phyloP scores from a whole-genome alignment of 441 rosid genomes.

The Populus hybrid region DNA sequence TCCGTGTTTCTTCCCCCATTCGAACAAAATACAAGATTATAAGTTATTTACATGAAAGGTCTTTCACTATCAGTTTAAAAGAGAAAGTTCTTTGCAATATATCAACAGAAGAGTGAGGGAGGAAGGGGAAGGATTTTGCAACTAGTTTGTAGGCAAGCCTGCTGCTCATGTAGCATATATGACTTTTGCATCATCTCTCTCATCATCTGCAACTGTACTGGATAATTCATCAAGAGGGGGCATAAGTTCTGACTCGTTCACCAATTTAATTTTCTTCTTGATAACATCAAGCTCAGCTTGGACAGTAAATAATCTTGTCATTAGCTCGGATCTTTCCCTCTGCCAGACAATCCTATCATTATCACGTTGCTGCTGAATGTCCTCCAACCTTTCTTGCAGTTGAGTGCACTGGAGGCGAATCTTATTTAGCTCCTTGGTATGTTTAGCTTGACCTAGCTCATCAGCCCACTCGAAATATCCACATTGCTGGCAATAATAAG shows the following conservation, averaged over 20 bases:
- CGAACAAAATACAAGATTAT: not conserved
- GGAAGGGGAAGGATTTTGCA: not conserved
- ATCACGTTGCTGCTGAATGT: slow-evolving; percentile 1
- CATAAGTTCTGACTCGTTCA: slow-evolving; percentile 11
- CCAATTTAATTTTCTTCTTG: not conserved
- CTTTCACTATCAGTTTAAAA: not conserved
- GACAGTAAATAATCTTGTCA: not conserved
- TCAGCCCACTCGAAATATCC: slow-evolving; percentile 14
- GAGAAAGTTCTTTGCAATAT: not conserved
- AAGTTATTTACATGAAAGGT: not conserved
- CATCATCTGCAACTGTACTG: not conserved
- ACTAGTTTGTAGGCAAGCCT: not conserved
- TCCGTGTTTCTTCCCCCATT: no score
- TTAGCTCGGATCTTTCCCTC: slow-evolving; percentile 18
- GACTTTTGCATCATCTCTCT: slow-evolving; percentile 2
- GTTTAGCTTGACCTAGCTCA: slow-evolving; percentile 14
- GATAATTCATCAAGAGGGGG: slow-evolving; percentile 6
- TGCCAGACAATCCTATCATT: slow-evolving; percentile 6
- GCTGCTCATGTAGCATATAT: not conserved
- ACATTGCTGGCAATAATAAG: slow-evolving; percentile 16
- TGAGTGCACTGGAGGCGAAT: slow-evolving; percentile 12
- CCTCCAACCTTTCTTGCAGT: slow-evolving; percentile 6
- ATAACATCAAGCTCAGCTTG: slow-evolving; percentile 10
- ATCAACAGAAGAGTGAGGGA: not conserved
- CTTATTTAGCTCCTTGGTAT: slow-evolving; percentile 19